Conservation (phyloP, 179 eudicot species). For the Kewa caespitosa region DNA sequence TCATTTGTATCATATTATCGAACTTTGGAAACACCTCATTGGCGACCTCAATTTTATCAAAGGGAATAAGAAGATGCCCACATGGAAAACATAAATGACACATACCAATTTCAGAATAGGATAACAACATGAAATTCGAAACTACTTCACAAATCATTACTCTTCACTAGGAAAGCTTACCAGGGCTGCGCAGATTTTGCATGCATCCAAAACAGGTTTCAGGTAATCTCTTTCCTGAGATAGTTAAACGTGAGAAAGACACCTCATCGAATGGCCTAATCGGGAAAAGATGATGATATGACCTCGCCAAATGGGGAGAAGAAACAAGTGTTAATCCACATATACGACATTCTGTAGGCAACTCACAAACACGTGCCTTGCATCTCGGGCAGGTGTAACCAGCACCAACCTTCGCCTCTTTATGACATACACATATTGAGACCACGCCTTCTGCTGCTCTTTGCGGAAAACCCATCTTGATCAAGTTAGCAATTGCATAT, state of each 20-base stretch:
- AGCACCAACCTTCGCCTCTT: slow-evolving; percentile 89
- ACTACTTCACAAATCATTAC: background rate
- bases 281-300: slow-evolving; percentile 95
- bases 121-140: too few relatives aligned
- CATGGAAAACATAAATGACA: too few relatives aligned
- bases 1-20: too few relatives aligned
- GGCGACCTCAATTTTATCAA: too few relatives aligned
- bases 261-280: slow-evolving; percentile 81
- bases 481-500: slow-evolving; percentile 83
- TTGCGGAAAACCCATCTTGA: slow-evolving; percentile 96
- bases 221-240: slow-evolving; percentile 40
- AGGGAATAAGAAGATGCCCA: too few relatives aligned
- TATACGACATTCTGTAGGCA: slow-evolving; percentile 86
- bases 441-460: slow-evolving; percentile 85
- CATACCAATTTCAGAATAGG: too few relatives aligned
- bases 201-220: slow-evolving; percentile 84
- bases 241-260: slow-evolving; percentile 39
- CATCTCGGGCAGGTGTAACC: slow-evolving; percentile 98
- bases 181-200: slow-evolving; percentile 61
- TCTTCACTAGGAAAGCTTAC: slow-evolving; percentile 34
- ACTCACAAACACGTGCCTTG: slow-evolving; percentile 85
- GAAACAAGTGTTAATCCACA: slow-evolving; percentile 97
- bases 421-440: slow-evolving; percentile 90
- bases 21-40: too few relatives aligned
- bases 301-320: slow-evolving; percentile 95